phyloP scores from a whole-genome alignment of 2,329 filamentous ascomycete genomes.

The Ceratocystis huliohia region DNA sequence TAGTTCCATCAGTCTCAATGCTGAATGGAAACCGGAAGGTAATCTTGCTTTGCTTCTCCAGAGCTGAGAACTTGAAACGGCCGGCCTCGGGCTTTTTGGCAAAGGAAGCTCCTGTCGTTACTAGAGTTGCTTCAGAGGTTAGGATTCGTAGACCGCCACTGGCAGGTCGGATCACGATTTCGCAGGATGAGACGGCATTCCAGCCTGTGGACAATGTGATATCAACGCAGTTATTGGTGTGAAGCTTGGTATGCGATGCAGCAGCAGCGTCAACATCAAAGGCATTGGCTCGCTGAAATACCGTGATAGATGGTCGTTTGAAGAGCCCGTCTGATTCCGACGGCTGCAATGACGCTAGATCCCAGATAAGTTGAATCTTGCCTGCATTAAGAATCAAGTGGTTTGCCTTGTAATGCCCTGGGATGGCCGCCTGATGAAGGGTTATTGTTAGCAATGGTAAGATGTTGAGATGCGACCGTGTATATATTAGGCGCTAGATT shows the following conservation, averaged over 20 bases:
- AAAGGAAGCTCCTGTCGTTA: slow-evolving; percentile 31
- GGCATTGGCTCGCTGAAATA: slow-evolving; percentile 58
- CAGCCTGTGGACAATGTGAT: slow-evolving; percentile 60
- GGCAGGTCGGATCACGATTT: slow-evolving; percentile 49
- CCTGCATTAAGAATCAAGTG: slow-evolving; percentile 52
- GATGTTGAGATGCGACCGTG: neutral
- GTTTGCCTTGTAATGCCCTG: slow-evolving; percentile 64
- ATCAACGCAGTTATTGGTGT: slow-evolving; percentile 65
- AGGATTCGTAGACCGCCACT: slow-evolving; percentile 54
- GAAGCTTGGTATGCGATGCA: slow-evolving; percentile 62
- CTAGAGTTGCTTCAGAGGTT: slow-evolving; percentile 44
- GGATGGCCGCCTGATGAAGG: slow-evolving; percentile 45
- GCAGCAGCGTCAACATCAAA: slow-evolving; percentile 56
- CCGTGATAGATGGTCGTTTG: slow-evolving; percentile 48
- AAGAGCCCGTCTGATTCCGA: slow-evolving; percentile 39
- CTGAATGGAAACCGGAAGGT: slow-evolving; percentile 67
- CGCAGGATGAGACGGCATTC: slow-evolving; percentile 51
- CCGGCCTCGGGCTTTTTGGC: slow-evolving; percentile 42
- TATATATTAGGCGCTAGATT: neutral
- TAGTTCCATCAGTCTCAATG: slow-evolving; percentile 43
- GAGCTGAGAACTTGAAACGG: slow-evolving; percentile 37
- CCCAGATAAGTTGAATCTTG: slow-evolving; percentile 54
- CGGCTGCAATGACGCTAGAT: slow-evolving; percentile 43
- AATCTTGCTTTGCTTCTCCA: slow-evolving; percentile 36
- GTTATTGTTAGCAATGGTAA: slow-evolving; percentile 25